phyloP scores from a whole-genome alignment of 441 rosid genomes.

The Populus hybrid region DNA sequence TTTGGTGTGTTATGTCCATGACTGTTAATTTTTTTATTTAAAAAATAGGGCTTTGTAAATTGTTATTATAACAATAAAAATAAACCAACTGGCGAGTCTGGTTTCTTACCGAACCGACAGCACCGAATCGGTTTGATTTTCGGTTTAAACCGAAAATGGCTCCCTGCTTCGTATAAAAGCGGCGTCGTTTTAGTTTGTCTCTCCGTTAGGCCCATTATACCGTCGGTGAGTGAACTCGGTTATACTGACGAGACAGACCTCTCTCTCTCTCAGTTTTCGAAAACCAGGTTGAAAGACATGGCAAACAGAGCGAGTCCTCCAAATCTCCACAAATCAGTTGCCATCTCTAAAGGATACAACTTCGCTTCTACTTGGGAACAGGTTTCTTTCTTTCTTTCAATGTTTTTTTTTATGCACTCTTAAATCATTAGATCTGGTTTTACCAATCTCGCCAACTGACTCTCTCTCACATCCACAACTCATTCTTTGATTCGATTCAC shows the following conservation, averaged over 20 bases:
- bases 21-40: too few species aligned
- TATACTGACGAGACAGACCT: background rate
- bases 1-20: too few species aligned
- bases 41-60: background rate
- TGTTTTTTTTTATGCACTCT: too few species aligned
- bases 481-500: background rate
- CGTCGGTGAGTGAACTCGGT: background rate
- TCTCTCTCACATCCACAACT: background rate
- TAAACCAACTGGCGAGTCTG: background rate
- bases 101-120: background rate
- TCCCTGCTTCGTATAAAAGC: background rate
- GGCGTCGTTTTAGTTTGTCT: background rate
- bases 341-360: conserved; percentile 91
- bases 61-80: background rate
- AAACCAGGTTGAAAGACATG: conserved; percentile 28
- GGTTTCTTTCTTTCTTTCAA: conserved; percentile 36
- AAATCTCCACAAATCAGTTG: conserved; percentile 70
- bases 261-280: background rate
- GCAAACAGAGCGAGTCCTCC: conserved; percentile 49
- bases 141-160: background rate
- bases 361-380: conserved; percentile 98
- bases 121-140: background rate
- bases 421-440: background rate
- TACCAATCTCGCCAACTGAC: background rate
- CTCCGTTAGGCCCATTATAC: background rate